These are phyloP conservation scores for Trichophyton schoenleinii DNA, from an alignment of 2,329 filamentous ascomycete genomes.

Conservation along the genomic window DNA sequence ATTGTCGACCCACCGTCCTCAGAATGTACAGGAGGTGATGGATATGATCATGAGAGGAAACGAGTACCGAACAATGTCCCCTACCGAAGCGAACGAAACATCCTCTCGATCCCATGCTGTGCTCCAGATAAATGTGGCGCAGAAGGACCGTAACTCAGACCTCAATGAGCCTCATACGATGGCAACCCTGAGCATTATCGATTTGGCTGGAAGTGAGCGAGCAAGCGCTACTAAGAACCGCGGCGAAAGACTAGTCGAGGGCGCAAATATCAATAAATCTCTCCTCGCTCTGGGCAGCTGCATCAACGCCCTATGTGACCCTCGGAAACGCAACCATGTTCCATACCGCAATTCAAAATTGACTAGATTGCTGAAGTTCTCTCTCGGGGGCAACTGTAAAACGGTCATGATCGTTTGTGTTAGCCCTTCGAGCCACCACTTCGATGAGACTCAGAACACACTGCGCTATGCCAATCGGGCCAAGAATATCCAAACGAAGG, in stretches of 20 bases:
- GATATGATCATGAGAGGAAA: conserved; percentile 97
- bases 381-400: conserved; percentile 92
- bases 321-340: conserved; percentile 80
- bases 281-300: conserved; percentile 87
- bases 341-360: conserved; percentile 97
- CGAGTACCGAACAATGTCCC: conserved; percentile 86
- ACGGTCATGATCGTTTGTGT: conserved; percentile 99
- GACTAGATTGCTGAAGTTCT: conserved; percentile 90
- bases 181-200: conserved; percentile 96
- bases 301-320: conserved; percentile 95
- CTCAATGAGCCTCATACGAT: conserved; percentile 94
- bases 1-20: conserved; percentile 79
- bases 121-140: conserved; percentile 88
- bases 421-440: conserved; percentile 90
- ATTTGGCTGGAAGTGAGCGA: conserved; percentile 88
- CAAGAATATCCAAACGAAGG: conserved; percentile 99
- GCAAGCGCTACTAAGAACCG: conserved; percentile 95
- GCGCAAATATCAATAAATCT: conserved; percentile 99
- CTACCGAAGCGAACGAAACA: conserved; percentile 92
- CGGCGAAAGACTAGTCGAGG: conserved; percentile 79
- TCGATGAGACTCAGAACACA: conserved; percentile 96
- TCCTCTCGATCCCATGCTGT: conserved; percentile 96
- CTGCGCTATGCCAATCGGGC: conserved; percentile 92
- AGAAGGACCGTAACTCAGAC: conserved; percentile 84
- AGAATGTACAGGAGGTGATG: conserved; percentile 93